Conservation (phyloP, 2,329 filamentous ascomycete genomes). For the Penicillium sp. region DNA sequence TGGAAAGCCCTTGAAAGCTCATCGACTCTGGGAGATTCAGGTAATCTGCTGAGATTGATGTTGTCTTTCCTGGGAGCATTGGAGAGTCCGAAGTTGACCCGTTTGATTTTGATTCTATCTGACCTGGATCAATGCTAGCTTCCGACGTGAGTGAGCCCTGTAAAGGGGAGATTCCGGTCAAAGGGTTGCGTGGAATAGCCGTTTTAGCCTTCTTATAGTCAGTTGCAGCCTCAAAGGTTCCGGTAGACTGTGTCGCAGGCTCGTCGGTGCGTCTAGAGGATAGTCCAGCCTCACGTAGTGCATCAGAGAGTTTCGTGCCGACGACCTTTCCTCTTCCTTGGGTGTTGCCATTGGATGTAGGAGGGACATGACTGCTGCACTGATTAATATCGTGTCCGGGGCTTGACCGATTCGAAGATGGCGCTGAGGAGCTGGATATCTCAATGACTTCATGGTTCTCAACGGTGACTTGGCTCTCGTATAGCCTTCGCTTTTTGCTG, state of each 20-base stretch:
- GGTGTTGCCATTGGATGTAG: not conserved
- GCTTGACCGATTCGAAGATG: not conserved
- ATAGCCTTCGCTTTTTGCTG: not conserved
- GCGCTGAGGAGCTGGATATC: conserved; percentile 11
- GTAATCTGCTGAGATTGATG: not conserved
- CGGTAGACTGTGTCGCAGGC: not conserved
- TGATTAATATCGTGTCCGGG: not conserved
- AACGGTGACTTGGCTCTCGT: not conserved
- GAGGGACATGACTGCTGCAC: not conserved
- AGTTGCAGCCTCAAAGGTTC: not conserved
- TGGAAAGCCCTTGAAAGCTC: not conserved
- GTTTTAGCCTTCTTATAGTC: not conserved
- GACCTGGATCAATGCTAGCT: not conserved
- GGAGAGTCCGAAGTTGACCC: not conserved
- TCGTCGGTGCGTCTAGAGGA: not conserved
- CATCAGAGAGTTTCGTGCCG: conserved; percentile 23
- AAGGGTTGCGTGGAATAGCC: not conserved
- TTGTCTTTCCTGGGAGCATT: not conserved
- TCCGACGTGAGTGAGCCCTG: not conserved
- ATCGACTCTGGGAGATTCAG: not conserved
- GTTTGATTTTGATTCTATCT: not conserved
- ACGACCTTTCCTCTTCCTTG: conserved; percentile 22
- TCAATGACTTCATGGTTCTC: conserved; percentile 1
- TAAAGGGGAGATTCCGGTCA: too few relatives aligned
- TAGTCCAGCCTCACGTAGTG: conserved; percentile 10